A percentile compares a stretch with the other conserved stretches of the same genome.
Evolutionary conservation across 2,329 filamentous ascomycete species (phyloP).

Genomic region (Fusarium tanahbumbuense): DNA sequence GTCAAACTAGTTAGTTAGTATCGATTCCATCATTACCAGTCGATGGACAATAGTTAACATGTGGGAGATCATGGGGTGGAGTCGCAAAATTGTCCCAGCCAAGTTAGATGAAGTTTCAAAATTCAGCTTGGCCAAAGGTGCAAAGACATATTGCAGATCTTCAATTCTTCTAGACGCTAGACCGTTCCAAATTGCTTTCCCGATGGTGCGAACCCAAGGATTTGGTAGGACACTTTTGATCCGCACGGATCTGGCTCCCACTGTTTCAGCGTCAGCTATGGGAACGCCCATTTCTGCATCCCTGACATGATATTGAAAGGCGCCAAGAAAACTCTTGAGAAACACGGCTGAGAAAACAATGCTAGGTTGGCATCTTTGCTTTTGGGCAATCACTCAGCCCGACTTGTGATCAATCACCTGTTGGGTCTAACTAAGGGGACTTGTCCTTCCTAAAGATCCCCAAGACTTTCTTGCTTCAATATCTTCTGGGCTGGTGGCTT

Average conservation of each 20-base stretch:
- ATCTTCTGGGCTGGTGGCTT: slow-evolving; percentile 17
- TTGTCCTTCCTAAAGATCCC: background rate
- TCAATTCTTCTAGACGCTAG: slow-evolving; percentile 12
- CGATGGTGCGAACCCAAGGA: slow-evolving; percentile 36
- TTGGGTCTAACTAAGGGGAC: background rate
- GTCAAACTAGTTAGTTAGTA: background rate
- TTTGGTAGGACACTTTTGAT: slow-evolving; percentile 31
- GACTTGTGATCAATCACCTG: slow-evolving; percentile 1
- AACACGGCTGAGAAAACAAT: slow-evolving; percentile 5
- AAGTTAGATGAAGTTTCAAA: slow-evolving; percentile 5
- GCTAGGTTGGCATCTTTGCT: slow-evolving; percentile 5
- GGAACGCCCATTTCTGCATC: slow-evolving; percentile 23
- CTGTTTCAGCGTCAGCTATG: slow-evolving; percentile 44
- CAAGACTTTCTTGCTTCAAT: slow-evolving; percentile 10
- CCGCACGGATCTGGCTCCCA: slow-evolving; percentile 27
- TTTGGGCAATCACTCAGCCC: slow-evolving; percentile 12
- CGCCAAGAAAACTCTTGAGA: background rate
- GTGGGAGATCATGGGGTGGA: slow-evolving; percentile 23
- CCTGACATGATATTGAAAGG: slow-evolving; percentile 17
- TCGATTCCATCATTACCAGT: background rate
- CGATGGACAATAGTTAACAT: slow-evolving; percentile 5
- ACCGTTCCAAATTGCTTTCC: slow-evolving; percentile 20
- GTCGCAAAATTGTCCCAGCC: slow-evolving; percentile 4
- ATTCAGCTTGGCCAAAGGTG: slow-evolving; percentile 1
- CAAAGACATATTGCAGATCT: slow-evolving; percentile 13